Conservation (phyloP, 305 asterid species). For the Ilex paraguariensis region DNA sequence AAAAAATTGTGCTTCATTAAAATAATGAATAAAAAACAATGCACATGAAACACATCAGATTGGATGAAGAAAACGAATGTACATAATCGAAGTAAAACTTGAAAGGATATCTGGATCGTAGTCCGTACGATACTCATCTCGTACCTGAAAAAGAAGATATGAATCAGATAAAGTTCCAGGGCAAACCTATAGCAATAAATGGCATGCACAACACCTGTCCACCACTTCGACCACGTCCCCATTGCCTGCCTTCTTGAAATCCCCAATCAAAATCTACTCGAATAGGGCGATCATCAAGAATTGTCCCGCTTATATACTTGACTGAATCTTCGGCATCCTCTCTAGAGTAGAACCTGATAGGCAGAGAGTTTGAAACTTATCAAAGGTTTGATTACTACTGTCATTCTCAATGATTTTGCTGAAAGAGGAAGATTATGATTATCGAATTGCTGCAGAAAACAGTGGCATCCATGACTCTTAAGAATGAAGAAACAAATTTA, state of each 20-base stretch:
- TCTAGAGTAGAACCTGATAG: conserved; percentile 87
- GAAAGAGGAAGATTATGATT: too few relatives aligned
- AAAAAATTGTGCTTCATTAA: neutral
- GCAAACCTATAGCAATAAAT: conserved; percentile 2
- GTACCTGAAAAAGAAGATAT: conserved; percentile 52
- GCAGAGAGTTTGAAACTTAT: conserved; percentile 1
- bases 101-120: conserved; percentile 99
- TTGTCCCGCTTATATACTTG: conserved; percentile 92
- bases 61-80: neutral
- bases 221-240: conserved; percentile 99
- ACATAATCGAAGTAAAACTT: neutral
- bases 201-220: conserved; percentile 62
- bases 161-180: conserved; percentile 9
- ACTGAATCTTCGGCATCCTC: conserved; percentile 89
- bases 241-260: conserved; percentile 93
- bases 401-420: neutral
- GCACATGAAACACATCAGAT: neutral
- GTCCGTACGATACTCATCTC: conserved; percentile 98
- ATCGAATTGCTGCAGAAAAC: too few relatives aligned
- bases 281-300: conserved; percentile 99
- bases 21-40: neutral
- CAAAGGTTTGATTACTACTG: too few relatives aligned
- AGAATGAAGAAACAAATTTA: too few relatives aligned
- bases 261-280: conserved; percentile 99
- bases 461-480: too few relatives aligned